Conservation (phyloP, 176 grass and related monocot species). For the Puccinellia tenuiflora region DNA sequence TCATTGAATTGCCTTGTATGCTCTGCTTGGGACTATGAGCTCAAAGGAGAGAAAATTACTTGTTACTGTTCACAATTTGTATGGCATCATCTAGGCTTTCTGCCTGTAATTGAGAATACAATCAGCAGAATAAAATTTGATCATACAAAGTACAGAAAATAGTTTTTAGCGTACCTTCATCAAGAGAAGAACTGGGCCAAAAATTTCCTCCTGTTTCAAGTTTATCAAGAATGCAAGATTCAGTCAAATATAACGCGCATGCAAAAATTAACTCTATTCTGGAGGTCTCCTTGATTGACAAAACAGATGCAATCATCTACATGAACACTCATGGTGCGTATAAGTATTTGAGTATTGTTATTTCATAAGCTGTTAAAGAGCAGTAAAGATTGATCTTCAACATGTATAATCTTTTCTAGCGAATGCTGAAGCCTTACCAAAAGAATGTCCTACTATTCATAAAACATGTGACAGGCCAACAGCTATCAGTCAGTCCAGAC, state of each 20-base stretch:
- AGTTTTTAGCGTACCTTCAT: slow-evolving; percentile 71
- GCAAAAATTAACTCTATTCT: not conserved
- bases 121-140: not conserved
- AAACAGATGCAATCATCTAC: not conserved
- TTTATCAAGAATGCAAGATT: not conserved
- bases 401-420: not conserved
- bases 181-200: slow-evolving; percentile 90
- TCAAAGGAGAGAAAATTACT: slow-evolving; percentile 33
- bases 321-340: not conserved
- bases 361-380: not conserved
- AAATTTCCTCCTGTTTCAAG: slow-evolving; percentile 71
- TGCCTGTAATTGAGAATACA: slow-evolving; percentile 44
- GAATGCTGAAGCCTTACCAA: not conserved
- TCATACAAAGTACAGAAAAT: not conserved
- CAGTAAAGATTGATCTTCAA: not conserved
- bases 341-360: not conserved
- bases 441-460: not conserved
- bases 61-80: slow-evolving; percentile 85
- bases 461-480: not conserved
- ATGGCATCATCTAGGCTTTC: slow-evolving; percentile 87
- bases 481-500: not conserved
- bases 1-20: not conserved
- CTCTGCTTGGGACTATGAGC: slow-evolving; percentile 6
- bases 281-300: not conserved
- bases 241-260: not conserved